Evolutionary conservation across 1,139 yeast genomes (phyloP).

Genomic region (Maudiozyma humilis): DNA sequence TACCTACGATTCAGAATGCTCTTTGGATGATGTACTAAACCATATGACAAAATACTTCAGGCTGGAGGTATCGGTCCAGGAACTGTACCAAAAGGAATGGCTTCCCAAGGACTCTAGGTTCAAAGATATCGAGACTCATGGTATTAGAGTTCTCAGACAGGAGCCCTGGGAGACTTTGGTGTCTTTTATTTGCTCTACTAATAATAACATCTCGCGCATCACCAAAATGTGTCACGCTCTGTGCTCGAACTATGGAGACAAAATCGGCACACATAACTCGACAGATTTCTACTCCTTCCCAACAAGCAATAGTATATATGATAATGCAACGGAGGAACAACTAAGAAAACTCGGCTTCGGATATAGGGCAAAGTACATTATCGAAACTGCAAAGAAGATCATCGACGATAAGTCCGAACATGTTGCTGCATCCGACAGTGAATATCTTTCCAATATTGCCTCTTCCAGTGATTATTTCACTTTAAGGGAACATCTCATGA

Average conservation of each 20-base stretch:
- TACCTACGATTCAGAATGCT: constrained; percentile 11
- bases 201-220: constrained; percentile 87
- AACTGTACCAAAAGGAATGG: constrained; percentile 56
- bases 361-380: constrained; percentile 82
- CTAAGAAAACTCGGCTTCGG: constrained; percentile 65
- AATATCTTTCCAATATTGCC: constrained; percentile 15
- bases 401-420: constrained; percentile 25
- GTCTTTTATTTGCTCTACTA: constrained; percentile 90
- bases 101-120: constrained; percentile 44
- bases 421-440: constrained; percentile 25
- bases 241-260: constrained; percentile 63
- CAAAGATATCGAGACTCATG: constrained; percentile 36
- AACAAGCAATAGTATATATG: constrained; percentile 42
- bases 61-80: constrained; percentile 45
- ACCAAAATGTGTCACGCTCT: constrained; percentile 85
- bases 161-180: constrained; percentile 95
- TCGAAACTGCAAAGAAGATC: constrained; percentile 59
- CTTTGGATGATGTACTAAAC: constrained; percentile 13
- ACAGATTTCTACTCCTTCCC: constrained; percentile 70
- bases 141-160: constrained; percentile 77
- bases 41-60: constrained; percentile 65
- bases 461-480: constrained; percentile 29
- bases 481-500: constrained; percentile 57
- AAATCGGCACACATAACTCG: constrained; percentile 49
- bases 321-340: constrained; percentile 35